Evolutionary conservation across 257 asterid genomes (phyloP).

Genomic region (Salvia splendens): DNA sequence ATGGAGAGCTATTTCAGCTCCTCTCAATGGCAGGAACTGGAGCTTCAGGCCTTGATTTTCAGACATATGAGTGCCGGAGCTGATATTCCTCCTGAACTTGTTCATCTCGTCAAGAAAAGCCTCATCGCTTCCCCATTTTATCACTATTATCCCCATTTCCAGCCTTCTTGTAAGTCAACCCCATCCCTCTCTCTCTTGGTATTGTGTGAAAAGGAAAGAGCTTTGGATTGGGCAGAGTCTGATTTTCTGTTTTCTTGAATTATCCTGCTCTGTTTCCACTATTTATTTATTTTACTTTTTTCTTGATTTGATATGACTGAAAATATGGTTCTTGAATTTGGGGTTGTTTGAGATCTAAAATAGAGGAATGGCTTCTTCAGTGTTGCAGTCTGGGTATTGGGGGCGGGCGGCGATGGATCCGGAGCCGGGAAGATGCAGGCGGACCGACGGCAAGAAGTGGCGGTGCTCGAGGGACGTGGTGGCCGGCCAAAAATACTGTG

Average conservation of each 20-base stretch:
- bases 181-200: background rate
- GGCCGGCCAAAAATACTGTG: conserved; percentile 86
- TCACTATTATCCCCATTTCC: conserved; percentile 51
- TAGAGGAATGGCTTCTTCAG: conserved; percentile 23
- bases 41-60: conserved; percentile 78
- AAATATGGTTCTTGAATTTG: background rate
- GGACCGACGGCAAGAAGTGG: conserved; percentile 98
- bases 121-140: conserved; percentile 44
- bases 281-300: no score
- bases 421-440: conserved; percentile 94
- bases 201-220: background rate
- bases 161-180: conserved; percentile 60
- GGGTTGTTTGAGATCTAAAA: conserved; percentile 27
- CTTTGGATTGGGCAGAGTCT: background rate
- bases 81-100: conserved; percentile 70
- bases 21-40: conserved; percentile 92
- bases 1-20: conserved; percentile 75
- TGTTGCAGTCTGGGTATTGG: conserved; percentile 86
- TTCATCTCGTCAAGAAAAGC: conserved; percentile 79
- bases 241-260: background rate
- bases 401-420: conserved; percentile 86
- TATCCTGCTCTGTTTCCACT: background rate
- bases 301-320: background rate
- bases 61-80: conserved; percentile 83
- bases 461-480: conserved; percentile 93